Evolutionary conservation across 2,329 filamentous ascomycete genomes (phyloP).

Genomic region (Colletotrichum orchidophilum): DNA sequence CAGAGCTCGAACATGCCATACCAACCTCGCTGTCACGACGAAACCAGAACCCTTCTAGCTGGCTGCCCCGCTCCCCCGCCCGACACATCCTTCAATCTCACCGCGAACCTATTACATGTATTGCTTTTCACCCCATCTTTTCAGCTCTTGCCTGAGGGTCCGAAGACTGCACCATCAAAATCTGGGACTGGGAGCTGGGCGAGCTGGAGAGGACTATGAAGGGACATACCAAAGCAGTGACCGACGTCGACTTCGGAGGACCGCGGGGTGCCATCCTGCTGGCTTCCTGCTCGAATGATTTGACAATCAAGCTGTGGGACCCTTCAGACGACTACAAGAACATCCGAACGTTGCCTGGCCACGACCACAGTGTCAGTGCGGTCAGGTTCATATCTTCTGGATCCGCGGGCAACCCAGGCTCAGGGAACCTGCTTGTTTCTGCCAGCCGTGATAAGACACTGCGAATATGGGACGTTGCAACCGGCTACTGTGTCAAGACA

Average conservation of each 20-base stretch:
- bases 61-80: slow-evolving; percentile 86
- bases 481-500: slow-evolving; percentile 93
- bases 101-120: slow-evolving; percentile 81
- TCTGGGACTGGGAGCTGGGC: slow-evolving; percentile 96
- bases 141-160: slow-evolving; percentile 90
- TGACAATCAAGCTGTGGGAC: slow-evolving; percentile 96
- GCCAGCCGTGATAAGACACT: slow-evolving; percentile 87
- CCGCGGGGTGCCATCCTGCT: slow-evolving; percentile 78
- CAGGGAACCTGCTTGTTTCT: slow-evolving; percentile 84
- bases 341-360: slow-evolving; percentile 87
- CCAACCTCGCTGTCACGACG: slow-evolving; percentile 77
- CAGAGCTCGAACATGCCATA: slow-evolving; percentile 85
- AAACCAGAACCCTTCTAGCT: slow-evolving; percentile 85
- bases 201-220: slow-evolving; percentile 92
- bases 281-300: slow-evolving; percentile 82
- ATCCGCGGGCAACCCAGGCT: slow-evolving; percentile 78
- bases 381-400: slow-evolving; percentile 89
- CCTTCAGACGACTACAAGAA: slow-evolving; percentile 94
- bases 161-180: slow-evolving; percentile 93
- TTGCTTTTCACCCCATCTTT: slow-evolving; percentile 93
- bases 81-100: slow-evolving; percentile 87
- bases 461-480: slow-evolving; percentile 91
- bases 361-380: slow-evolving; percentile 91
- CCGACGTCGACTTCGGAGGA: slow-evolving; percentile 91
- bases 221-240: slow-evolving; percentile 87